A percentile compares a stretch with the other conserved stretches of the same genome.
Conservation (phyloP, 805 yeast species). For the Ogataea siamensis region DNA sequence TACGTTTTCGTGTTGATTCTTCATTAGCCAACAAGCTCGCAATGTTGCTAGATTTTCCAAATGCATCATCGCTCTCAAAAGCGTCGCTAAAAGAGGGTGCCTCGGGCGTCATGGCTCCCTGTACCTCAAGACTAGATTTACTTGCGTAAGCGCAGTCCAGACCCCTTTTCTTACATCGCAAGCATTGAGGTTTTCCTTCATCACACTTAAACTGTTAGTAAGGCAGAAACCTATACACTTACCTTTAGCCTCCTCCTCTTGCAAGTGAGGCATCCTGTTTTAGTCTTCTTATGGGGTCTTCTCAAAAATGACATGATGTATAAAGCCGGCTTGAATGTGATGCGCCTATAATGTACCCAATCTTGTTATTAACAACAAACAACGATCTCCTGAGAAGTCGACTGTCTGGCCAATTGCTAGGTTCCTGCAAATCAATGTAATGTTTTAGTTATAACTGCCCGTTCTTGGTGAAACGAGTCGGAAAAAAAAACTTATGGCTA, state of each 20-base stretch:
- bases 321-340: neutral
- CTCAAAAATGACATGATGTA: constrained; percentile 20
- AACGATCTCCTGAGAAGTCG: neutral
- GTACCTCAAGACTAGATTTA: neutral
- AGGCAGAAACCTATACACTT: constrained; percentile 6
- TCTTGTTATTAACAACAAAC: neutral
- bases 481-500: neutral
- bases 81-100: neutral
- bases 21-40: neutral
- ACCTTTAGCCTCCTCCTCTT: constrained; percentile 27
- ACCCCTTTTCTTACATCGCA: constrained; percentile 24
- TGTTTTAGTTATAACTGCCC: neutral
- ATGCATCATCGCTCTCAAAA: neutral
- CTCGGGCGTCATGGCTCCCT: neutral
- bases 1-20: neutral
- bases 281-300: constrained; percentile 27
- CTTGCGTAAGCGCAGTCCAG: constrained; percentile 17
- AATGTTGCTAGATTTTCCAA: neutral
- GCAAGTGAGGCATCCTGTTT: constrained; percentile 27
- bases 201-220: constrained; percentile 22
- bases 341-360: neutral
- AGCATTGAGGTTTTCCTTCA: constrained; percentile 24
- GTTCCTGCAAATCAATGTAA: too few relatives aligned
- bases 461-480: neutral
- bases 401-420: too few relatives aligned